phyloP scores from a whole-genome alignment of 2,329 filamentous ascomycete genomes.

The Boeremia lycopersici region DNA sequence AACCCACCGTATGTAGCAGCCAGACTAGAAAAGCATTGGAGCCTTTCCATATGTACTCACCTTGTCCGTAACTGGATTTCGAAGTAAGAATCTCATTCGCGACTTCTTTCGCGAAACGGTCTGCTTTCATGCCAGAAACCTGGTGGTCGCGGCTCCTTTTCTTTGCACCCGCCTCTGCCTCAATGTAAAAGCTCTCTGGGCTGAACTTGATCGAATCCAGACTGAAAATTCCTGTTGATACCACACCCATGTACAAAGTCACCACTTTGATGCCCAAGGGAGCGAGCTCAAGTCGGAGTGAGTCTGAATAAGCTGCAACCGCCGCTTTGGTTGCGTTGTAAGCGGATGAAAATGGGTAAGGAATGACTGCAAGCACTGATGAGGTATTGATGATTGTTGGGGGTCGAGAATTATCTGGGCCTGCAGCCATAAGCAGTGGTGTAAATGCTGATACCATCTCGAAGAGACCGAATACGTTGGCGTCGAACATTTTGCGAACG shows the following conservation, averaged over 20 bases:
- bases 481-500: conserved; percentile 46
- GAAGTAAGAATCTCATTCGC: neutral
- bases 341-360: conserved; percentile 19
- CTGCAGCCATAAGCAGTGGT: conserved; percentile 52
- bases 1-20: neutral
- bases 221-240: neutral
- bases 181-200: neutral
- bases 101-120: neutral
- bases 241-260: conserved; percentile 22
- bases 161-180: neutral
- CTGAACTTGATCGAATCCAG: neutral
- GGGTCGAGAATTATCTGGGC: neutral
- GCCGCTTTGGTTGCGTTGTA: conserved; percentile 66
- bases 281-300: conserved; percentile 60
- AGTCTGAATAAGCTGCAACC: conserved; percentile 61
- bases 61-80: neutral
- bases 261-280: conserved; percentile 48
- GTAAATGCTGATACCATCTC: conserved; percentile 59
- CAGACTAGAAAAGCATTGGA: neutral
- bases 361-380: conserved; percentile 5
- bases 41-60: neutral
- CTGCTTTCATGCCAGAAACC: neutral
- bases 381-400: conserved; percentile 8
- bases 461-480: conserved; percentile 61
- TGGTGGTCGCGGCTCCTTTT: neutral